A percentile compares a stretch with the other conserved stretches of the same genome.
These are phyloP conservation scores for Insectozyma bohioensis DNA, from an alignment of 1,139 yeast species.

Conservation along the genomic window DNA sequence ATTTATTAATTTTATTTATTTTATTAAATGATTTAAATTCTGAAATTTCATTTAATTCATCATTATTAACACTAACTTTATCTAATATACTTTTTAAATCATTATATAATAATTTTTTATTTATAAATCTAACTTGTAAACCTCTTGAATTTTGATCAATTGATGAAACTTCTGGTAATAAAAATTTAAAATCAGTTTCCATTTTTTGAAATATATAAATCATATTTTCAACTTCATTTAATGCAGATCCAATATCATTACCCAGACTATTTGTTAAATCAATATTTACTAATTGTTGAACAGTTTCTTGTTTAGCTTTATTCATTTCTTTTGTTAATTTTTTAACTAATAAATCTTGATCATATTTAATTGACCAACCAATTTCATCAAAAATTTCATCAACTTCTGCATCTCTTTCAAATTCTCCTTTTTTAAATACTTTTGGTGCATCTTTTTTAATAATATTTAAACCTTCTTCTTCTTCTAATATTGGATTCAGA, in stretches of 20 bases:
- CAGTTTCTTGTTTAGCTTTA: slow-evolving; percentile 37
- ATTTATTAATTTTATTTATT: slow-evolving; percentile 37
- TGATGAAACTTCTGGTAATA: slow-evolving; percentile 65
- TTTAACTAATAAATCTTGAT: slow-evolving; percentile 53
- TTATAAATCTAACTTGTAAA: slow-evolving; percentile 78
- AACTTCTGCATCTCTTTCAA: slow-evolving; percentile 47
- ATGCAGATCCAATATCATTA: slow-evolving; percentile 42
- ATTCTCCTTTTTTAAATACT: slow-evolving; percentile 10
- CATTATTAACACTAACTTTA: slow-evolving; percentile 64
- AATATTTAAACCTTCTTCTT: slow-evolving; percentile 19
- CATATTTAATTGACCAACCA: slow-evolving; percentile 70
- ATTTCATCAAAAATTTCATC: slow-evolving; percentile 74
- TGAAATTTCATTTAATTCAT: slow-evolving; percentile 50
- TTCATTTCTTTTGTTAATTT: slow-evolving; percentile 54
- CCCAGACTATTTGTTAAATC: slow-evolving; percentile 40
- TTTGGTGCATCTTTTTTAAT: slow-evolving; percentile 16
- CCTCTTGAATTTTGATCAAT: slow-evolving; percentile 82
- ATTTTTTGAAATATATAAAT: slow-evolving; percentile 47
- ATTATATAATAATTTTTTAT: slow-evolving; percentile 69
- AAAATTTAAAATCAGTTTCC: slow-evolving; percentile 41
- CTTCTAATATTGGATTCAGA: slow-evolving; percentile 1
- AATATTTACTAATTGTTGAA: slow-evolving; percentile 37
- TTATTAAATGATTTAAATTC: slow-evolving; percentile 51
- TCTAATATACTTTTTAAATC: slow-evolving; percentile 68
- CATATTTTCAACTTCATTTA: slow-evolving; percentile 65